Percentiles rank a stretch among this genome's conserved stretches.
Conservation (phyloP, 257 asterid genomes). For the Petunia secreta region DNA sequence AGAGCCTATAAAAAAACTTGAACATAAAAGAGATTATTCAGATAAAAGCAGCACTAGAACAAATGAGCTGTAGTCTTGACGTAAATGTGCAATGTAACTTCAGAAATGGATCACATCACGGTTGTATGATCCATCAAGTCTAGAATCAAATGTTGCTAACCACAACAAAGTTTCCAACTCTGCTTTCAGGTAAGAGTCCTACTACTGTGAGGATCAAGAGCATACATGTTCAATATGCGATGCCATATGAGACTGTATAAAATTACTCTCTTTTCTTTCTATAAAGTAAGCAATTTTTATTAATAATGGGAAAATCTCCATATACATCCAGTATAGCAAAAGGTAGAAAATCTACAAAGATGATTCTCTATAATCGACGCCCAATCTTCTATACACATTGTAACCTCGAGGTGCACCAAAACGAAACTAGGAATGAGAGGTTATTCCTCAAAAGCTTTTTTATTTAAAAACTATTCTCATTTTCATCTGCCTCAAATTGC, state of each 20-base stretch:
- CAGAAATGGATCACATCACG: neutral
- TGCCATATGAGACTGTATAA: neutral
- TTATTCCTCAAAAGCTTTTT: no score
- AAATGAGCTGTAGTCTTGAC: neutral
- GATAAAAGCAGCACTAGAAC: neutral
- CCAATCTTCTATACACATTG: no score
- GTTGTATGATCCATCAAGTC: neutral
- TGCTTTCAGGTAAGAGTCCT: neutral
- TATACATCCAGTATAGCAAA: no score
- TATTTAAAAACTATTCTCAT: neutral
- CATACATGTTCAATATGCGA: neutral
- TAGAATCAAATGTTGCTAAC: neutral
- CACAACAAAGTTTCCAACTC: neutral
- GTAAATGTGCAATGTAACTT: neutral
- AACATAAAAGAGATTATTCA: neutral
- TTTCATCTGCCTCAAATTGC: neutral
- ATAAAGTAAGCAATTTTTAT: no score
- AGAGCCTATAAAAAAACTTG: neutral
- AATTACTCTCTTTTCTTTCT: neutral
- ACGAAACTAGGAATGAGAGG: no score
- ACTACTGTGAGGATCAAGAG: neutral
- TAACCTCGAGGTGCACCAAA: no score
- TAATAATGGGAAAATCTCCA: no score
- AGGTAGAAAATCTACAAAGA: no score
- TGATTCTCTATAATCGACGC: no score